Conservation (phyloP, 179 eudicot genomes). For the Heliamphora pulchella region DNA sequence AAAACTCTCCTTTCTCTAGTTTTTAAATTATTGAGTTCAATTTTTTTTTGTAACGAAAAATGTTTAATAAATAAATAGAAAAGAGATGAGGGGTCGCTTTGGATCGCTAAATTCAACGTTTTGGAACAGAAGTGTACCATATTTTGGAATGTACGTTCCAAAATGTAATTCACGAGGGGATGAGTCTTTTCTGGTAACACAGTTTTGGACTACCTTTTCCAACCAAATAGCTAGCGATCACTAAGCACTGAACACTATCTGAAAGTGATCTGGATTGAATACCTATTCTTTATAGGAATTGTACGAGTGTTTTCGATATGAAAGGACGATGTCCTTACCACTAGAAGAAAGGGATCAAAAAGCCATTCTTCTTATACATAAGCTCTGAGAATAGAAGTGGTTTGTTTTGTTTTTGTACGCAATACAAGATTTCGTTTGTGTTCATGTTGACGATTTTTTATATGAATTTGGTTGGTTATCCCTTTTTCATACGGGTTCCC, state of each 20-base stretch:
- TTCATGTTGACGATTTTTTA: constrained; percentile 17
- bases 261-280: neutral
- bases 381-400: constrained; percentile 10
- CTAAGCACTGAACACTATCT: neutral
- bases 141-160: too few relatives aligned
- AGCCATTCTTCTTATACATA: constrained; percentile 8
- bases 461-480: neutral
- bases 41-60: too few relatives aligned
- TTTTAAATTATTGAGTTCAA: too few relatives aligned
- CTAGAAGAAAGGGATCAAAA: neutral
- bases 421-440: constrained; percentile 17
- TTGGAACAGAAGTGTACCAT: too few relatives aligned
- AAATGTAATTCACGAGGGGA: too few relatives aligned
- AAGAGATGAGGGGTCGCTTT: too few relatives aligned
- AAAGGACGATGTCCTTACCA: neutral
- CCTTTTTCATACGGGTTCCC: constrained; percentile 4
- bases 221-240: neutral
- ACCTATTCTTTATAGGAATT: neutral
- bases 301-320: neutral
- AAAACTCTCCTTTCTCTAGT: too few relatives aligned
- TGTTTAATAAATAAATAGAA: too few relatives aligned
- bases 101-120: too few relatives aligned
- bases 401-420: constrained; percentile 14
- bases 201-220: too few relatives aligned
- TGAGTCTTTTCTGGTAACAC: too few relatives aligned